Base-by-base conservation (phyloP, 2,329 filamentous ascomycete species). In the Trichophyton simii region DNA sequence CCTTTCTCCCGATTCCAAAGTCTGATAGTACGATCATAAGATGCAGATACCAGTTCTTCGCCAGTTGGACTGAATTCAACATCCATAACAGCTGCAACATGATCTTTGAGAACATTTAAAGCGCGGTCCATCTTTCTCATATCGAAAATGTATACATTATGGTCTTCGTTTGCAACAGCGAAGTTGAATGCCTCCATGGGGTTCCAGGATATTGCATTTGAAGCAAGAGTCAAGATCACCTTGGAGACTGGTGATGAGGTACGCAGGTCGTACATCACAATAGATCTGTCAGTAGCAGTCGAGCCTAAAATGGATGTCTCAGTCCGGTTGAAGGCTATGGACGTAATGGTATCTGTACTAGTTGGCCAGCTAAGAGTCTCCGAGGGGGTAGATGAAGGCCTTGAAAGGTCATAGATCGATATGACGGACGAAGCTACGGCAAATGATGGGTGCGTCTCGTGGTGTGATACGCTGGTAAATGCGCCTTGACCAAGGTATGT, bases 121-220 rank as follows among this genome's bases (percentile, higher is more conserved):
- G 92, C 89, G 64, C 90, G 86, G 67, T 89, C 85, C 73, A 96
- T 87, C 71, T 90, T 92, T 67, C 94, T 84, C 83, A 95, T 95
- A 74, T 99, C 94, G 70, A 99, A 99, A 63, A 96, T 82, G 70
- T 91, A 89, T 66, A 88, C 82, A 73, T 95, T 95, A 77, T 96
- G 92, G 70, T 97, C 94, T 78, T 99, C 94, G 67, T 88, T 95
- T 11, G 89, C 94, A 34, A 91, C 85, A 15, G 91, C 92, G 70
- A 97, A 87, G 76, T 97, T 96, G 80, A 95, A 95, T 6, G 91
- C 88, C 74, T 96, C 91, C 87, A 96, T 94, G 0, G 94, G 94
- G 67, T 96, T 96, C 90, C 92, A 99, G 50, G 87, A 82, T 59
- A 96, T 81, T 57, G 86, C 83, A 76, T 96, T 96, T 63, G 84